Conservation (phyloP, 176 grass and related monocot genomes). For the Ensete glaucum region DNA sequence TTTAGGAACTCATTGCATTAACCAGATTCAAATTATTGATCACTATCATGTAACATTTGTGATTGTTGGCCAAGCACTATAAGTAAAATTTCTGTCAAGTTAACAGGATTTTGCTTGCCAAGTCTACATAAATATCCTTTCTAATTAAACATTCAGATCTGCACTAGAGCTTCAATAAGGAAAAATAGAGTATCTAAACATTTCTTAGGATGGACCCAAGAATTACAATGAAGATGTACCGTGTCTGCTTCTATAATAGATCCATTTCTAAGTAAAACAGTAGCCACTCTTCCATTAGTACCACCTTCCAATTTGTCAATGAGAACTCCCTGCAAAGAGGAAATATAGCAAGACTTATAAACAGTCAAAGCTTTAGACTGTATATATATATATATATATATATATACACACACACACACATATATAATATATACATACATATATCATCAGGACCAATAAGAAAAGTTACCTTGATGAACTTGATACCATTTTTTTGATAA, state of each 20-base stretch:
- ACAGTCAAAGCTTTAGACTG: constrained; percentile 9
- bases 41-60: not conserved
- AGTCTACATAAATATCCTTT: no score
- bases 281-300: constrained; percentile 69
- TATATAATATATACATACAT: no score
- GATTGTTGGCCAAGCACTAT: not conserved
- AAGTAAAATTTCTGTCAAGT: not conserved
- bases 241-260: constrained; percentile 74
- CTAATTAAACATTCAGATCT: no score
- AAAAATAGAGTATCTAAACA: not conserved
- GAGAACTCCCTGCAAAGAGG: constrained; percentile 22
- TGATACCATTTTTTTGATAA: constrained; percentile 71
- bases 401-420: no score
- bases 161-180: not conserved
- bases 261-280: constrained; percentile 84
- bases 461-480: constrained; percentile 66
- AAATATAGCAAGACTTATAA: not conserved
- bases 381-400: not conserved
- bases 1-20: not conserved
- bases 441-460: not conserved
- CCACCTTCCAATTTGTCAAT: constrained; percentile 85
- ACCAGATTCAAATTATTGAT: not conserved
- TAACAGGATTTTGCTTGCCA: not conserved
- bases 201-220: not conserved
- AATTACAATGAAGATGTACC: constrained; percentile 29